Percentiles rank a stretch among this genome's conserved stretches.
Evolutionary conservation across 495 filamentous ascomycete genomes (phyloP).

Genomic region (Delitschia confertaspora): DNA sequence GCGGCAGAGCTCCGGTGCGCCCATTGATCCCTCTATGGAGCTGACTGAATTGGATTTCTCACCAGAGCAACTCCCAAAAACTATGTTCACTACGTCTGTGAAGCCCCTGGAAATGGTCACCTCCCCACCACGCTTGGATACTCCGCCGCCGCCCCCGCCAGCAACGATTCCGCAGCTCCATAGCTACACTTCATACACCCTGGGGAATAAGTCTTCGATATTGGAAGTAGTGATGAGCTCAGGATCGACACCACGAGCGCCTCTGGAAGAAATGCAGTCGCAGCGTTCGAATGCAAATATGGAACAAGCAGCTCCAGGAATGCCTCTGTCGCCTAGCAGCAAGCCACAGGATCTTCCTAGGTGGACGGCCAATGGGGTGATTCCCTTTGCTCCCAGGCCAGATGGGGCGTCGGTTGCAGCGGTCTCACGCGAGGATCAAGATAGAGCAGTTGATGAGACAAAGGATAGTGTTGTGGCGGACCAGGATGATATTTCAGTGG

Average conservation of each 20-base stretch:
- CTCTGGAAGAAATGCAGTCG: slow-evolving; percentile 19
- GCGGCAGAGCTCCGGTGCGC: background rate
- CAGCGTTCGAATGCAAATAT: slow-evolving; percentile 13
- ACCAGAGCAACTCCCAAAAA: slow-evolving; percentile 22
- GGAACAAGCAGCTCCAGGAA: slow-evolving; percentile 1
- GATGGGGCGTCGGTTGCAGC: slow-evolving; percentile 5
- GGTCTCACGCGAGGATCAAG: background rate
- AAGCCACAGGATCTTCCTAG: slow-evolving; percentile 18
- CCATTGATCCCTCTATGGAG: slow-evolving; percentile 13
- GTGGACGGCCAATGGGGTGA: slow-evolving; percentile 18
- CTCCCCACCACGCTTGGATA: slow-evolving; percentile 23
- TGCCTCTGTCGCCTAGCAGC: slow-evolving; percentile 13
- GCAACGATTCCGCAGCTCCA: slow-evolving; percentile 14
- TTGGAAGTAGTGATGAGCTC: background rate
- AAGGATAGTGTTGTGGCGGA: background rate
- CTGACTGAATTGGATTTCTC: slow-evolving; percentile 16
- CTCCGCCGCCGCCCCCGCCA: slow-evolving; percentile 24
- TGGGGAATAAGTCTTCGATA: no score
- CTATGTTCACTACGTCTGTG: slow-evolving; percentile 8
- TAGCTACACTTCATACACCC: slow-evolving; percentile 2
- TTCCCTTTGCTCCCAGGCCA: slow-evolving; percentile 23
- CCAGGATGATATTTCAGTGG: no score
- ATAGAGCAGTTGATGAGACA: background rate
- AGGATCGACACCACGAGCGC: background rate
- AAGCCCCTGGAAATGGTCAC: slow-evolving; percentile 13